A percentile compares a stretch with the other conserved stretches of the same genome.
These are phyloP conservation scores for Daldinia concentrica DNA, from an alignment of 495 filamentous ascomycete genomes.

Conservation along the genomic window DNA sequence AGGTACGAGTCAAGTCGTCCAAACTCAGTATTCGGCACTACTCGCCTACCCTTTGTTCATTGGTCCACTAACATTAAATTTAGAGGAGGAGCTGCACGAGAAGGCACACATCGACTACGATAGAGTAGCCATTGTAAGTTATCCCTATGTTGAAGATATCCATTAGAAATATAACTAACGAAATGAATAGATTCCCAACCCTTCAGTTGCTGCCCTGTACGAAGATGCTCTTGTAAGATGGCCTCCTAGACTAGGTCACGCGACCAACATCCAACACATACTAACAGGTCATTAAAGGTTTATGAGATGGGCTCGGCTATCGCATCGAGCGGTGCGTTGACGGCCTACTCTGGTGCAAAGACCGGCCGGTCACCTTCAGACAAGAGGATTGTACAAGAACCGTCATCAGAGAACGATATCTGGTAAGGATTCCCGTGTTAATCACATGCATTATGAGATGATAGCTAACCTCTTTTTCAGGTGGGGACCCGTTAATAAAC, in stretches of 20 bases:
- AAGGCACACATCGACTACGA: constrained; percentile 99
- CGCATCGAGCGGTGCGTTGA: constrained; percentile 92
- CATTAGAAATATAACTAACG: constrained; percentile 25
- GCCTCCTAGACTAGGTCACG: constrained; percentile 16
- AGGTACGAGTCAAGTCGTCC: constrained; percentile 53
- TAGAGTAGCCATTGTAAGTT: constrained; percentile 91
- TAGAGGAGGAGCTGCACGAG: constrained; percentile 93
- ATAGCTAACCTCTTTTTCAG: constrained; percentile 39
- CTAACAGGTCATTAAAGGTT: constrained; percentile 53
- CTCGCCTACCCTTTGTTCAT: constrained; percentile 12
- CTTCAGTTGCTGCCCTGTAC: constrained; percentile 90
- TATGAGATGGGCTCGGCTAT: constrained; percentile 98
- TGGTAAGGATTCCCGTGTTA: constrained; percentile 76
- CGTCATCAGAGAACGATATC: constrained; percentile 85
- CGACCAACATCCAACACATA: constrained; percentile 24
- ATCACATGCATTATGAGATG: constrained; percentile 3
- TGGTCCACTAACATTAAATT: constrained; percentile 37
- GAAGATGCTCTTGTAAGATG: constrained; percentile 86
- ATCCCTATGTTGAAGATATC: background rate
- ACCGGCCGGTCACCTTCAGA: constrained; percentile 96
- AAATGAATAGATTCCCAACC: constrained; percentile 79
- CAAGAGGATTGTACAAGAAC: constrained; percentile 96
- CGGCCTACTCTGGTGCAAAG: constrained; percentile 97
- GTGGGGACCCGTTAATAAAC: constrained; percentile 92
- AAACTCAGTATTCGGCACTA: background rate